Conservation (phyloP, 2,329 filamentous ascomycete species). For the Claviceps fusiformis region DNA sequence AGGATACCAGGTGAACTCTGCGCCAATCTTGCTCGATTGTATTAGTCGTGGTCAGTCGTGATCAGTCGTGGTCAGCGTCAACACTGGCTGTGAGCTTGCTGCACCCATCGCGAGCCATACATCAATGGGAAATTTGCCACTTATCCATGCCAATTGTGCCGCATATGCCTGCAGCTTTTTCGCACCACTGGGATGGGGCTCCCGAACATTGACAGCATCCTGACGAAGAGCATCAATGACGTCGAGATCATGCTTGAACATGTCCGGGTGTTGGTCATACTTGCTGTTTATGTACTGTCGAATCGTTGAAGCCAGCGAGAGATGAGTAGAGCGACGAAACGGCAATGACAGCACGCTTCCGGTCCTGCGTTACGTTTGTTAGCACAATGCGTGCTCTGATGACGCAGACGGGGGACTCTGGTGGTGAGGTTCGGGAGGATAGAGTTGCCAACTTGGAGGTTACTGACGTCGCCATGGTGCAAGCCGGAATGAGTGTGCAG, state of each 20-base stretch:
- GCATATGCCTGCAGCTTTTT: constrained; percentile 84
- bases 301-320: constrained; percentile 70
- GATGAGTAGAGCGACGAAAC: constrained; percentile 71
- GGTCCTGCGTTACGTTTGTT: constrained; percentile 10
- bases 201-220: constrained; percentile 78
- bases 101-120: constrained; percentile 24
- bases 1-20: constrained; percentile 94
- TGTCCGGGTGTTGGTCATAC: constrained; percentile 97
- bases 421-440: neutral
- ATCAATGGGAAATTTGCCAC: constrained; percentile 92
- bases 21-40: constrained; percentile 52
- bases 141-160: constrained; percentile 83
- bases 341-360: constrained; percentile 63
- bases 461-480: constrained; percentile 4
- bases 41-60: constrained; percentile 7
- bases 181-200: constrained; percentile 76
- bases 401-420: neutral
- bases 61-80: no score
- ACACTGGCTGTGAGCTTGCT: neutral
- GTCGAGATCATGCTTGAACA: constrained; percentile 79
- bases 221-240: constrained; percentile 70
- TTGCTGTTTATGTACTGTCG: constrained; percentile 93
- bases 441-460: neutral
- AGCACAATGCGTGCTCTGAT: neutral
- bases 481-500: neutral